Percentiles rank a stretch among this genome's conserved stretches.
These are phyloP conservation scores for Sclerotinia spermophila DNA, from an alignment of 2,329 filamentous ascomycete species.

Conservation along the genomic window DNA sequence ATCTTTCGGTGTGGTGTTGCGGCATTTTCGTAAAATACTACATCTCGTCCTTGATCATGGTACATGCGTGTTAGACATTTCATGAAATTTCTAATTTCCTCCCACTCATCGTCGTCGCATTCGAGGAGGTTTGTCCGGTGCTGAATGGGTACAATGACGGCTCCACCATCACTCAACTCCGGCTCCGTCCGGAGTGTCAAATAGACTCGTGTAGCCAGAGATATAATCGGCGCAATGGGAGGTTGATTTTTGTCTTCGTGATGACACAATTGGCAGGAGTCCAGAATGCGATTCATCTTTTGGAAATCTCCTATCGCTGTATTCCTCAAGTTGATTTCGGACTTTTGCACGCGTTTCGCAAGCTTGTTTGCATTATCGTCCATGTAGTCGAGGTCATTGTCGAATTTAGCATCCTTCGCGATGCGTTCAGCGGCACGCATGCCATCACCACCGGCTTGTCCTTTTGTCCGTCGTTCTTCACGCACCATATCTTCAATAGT, in stretches of 20 bases:
- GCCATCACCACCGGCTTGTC: constrained; percentile 74
- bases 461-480: constrained; percentile 82
- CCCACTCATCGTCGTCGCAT: constrained; percentile 99
- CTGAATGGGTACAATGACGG: constrained; percentile 83
- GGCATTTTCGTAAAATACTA: constrained; percentile 97
- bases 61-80: constrained; percentile 93
- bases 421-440: constrained; percentile 85
- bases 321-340: constrained; percentile 82
- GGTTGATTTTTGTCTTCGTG: constrained; percentile 77
- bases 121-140: constrained; percentile 90
- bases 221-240: constrained; percentile 80
- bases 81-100: constrained; percentile 99
- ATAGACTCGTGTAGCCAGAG: constrained; percentile 80
- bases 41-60: constrained; percentile 85
- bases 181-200: constrained; percentile 87
- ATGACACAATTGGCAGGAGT: constrained; percentile 85
- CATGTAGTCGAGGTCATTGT: constrained; percentile 92
- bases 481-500: constrained; percentile 94
- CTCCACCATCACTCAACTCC: constrained; percentile 77
- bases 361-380: constrained; percentile 94
- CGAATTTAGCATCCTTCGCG: constrained; percentile 86
- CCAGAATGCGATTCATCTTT: constrained; percentile 80
- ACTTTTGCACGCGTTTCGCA: constrained; percentile 81
- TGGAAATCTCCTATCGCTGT: constrained; percentile 84
- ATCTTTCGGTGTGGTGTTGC: constrained; percentile 71